Evolutionary conservation across 108 stramenopile species (phyloP).

Genomic region (Cyclotella choctawhatcheeana): DNA sequence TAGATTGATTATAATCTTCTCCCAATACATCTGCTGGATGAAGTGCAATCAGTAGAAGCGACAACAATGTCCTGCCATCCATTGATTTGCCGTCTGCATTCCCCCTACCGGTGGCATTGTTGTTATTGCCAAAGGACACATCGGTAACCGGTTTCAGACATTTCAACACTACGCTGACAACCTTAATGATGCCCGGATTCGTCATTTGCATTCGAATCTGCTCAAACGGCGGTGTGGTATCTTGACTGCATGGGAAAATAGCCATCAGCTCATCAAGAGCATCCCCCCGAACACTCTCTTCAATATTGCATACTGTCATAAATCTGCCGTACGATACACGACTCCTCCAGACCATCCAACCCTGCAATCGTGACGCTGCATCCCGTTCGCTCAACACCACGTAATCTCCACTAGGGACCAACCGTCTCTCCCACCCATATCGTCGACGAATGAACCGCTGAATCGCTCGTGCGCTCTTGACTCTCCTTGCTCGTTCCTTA

Average conservation of each 20-base stretch:
- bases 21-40: slow-evolving; percentile 43
- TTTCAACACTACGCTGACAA: slow-evolving; percentile 16
- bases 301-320: neutral
- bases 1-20: slow-evolving; percentile 13
- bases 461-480: neutral
- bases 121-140: neutral
- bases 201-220: slow-evolving; percentile 30
- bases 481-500: neutral
- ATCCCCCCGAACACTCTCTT: neutral
- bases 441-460: neutral
- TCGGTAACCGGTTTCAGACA: slow-evolving; percentile 26
- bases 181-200: slow-evolving; percentile 23
- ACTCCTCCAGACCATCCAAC: slow-evolving; percentile 27
- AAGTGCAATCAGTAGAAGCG: slow-evolving; percentile 34
- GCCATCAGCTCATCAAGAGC: slow-evolving; percentile 17
- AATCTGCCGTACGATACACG: slow-evolving; percentile 17
- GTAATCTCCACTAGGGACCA: neutral
- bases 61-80: slow-evolving; percentile 35
- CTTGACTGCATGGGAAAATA: slow-evolving; percentile 12
- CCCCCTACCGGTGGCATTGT: neutral
- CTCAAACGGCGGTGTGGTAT: slow-evolving; percentile 28
- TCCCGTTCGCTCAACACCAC: slow-evolving; percentile 24
- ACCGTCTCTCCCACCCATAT: neutral
- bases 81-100: neutral
- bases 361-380: slow-evolving; percentile 29